These are phyloP conservation scores for Rhizoctonia solani DNA, from an alignment of 1,284 basidiomycete genomes.

Conservation along the genomic window DNA sequence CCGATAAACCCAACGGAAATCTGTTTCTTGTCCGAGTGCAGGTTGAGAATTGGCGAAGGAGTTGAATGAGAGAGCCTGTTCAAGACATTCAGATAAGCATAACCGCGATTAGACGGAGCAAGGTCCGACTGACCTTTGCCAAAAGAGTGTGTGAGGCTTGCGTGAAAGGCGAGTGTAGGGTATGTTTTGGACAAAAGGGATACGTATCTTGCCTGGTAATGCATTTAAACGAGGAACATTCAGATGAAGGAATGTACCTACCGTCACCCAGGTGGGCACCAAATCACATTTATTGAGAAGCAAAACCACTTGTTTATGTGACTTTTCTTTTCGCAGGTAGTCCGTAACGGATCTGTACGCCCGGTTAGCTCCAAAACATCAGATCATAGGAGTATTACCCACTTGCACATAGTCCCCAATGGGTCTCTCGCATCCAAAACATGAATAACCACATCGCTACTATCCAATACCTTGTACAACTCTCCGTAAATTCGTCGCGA, in stretches of 20 bases:
- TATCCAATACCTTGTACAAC: slow-evolving; percentile 99
- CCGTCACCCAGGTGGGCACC: slow-evolving; percentile 98
- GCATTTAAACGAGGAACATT: background rate
- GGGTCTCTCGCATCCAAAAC: slow-evolving; percentile 97
- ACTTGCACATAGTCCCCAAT: slow-evolving; percentile 91
- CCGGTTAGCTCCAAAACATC: background rate
- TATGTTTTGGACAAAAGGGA: slow-evolving; percentile 93
- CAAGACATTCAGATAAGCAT: slow-evolving; percentile 51
- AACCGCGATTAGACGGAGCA: background rate
- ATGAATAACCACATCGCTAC: slow-evolving; percentile 95
- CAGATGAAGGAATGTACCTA: slow-evolving; percentile 54
- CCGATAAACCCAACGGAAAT: slow-evolving; percentile 98
- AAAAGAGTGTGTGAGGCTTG: slow-evolving; percentile 98
- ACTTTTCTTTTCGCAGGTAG: slow-evolving; percentile 93
- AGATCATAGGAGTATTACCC: background rate
- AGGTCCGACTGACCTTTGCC: slow-evolving; percentile 6
- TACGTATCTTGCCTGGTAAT: slow-evolving; percentile 86
- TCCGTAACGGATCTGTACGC: slow-evolving; percentile 77
- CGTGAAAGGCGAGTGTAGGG: slow-evolving; percentile 97
- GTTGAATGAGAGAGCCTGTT: slow-evolving; percentile 96
- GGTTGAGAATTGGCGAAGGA: slow-evolving; percentile 96
- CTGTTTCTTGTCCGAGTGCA: slow-evolving; percentile 99
- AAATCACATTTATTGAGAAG: slow-evolving; percentile 99
- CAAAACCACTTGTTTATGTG: slow-evolving; percentile 96
- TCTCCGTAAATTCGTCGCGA: slow-evolving; percentile 96